Percentiles rank a stretch among this genome's conserved stretches.
These are phyloP conservation scores for Simmondsia chinensis DNA, from an alignment of 148 eudicot genomes.

Conservation along the genomic window DNA sequence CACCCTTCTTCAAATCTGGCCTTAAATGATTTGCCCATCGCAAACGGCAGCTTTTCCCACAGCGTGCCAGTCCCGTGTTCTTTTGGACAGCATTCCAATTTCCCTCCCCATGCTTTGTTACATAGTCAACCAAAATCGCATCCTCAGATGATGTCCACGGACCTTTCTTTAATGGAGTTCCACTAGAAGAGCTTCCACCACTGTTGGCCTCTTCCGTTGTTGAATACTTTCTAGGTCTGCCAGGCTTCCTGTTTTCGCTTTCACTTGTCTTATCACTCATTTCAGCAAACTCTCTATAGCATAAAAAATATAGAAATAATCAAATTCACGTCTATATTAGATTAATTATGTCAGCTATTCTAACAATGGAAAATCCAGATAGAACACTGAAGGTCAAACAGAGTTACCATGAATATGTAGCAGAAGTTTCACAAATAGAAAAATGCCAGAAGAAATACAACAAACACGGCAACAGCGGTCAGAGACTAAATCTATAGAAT, in stretches of 20 bases:
- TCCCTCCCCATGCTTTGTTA: slow-evolving; percentile 81
- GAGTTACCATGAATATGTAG: too few relatives aligned
- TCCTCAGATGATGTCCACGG: slow-evolving; percentile 97
- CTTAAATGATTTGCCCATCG: slow-evolving; percentile 99
- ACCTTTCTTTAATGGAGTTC: slow-evolving; percentile 60
- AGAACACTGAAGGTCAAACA: too few relatives aligned
- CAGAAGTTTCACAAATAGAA: too few relatives aligned
- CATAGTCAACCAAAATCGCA: slow-evolving; percentile 76
- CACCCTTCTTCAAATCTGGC: slow-evolving; percentile 84
- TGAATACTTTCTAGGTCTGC: slow-evolving; percentile 34
- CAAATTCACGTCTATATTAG: too few relatives aligned
- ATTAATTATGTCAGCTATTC: too few relatives aligned
- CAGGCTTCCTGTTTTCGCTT: slow-evolving; percentile 42
- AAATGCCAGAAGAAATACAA: too few relatives aligned
- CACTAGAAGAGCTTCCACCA: slow-evolving; percentile 34
- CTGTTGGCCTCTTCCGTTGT: slow-evolving; percentile 36
- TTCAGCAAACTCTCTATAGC: slow-evolving; percentile 11
- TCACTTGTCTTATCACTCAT: slow-evolving; percentile 50
- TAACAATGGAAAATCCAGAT: too few relatives aligned
- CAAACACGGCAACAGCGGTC: too few relatives aligned
- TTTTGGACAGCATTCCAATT: slow-evolving; percentile 96
- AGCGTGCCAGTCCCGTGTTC: slow-evolving; percentile 73
- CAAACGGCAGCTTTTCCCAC: slow-evolving; percentile 95
- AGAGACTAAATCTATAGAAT: too few relatives aligned
- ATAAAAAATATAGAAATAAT: too few relatives aligned